phyloP scores from a whole-genome alignment of 2,329 filamentous ascomycete species.

The Atkinsonella hypoxylon region DNA sequence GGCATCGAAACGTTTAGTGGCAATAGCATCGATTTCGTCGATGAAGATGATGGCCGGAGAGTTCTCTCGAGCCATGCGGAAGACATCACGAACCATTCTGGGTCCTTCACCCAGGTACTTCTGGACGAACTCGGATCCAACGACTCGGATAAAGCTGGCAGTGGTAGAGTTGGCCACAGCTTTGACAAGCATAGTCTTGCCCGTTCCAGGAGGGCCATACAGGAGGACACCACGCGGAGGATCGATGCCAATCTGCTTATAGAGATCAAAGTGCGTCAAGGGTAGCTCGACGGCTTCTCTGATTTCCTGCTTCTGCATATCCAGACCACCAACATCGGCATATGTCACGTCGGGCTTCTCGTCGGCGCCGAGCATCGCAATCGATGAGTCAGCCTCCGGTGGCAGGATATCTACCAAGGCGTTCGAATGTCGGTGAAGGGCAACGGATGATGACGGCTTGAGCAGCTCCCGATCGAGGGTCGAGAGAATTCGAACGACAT shows the following conservation, averaged over 20 bases:
- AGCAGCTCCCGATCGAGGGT: slow-evolving; percentile 96
- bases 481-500: slow-evolving; percentile 94
- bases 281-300: slow-evolving; percentile 94
- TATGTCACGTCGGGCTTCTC: slow-evolving; percentile 99
- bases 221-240: slow-evolving; percentile 91
- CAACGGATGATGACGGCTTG: slow-evolving; percentile 95
- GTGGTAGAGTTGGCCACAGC: slow-evolving; percentile 97
- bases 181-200: slow-evolving; percentile 97
- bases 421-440: slow-evolving; percentile 95
- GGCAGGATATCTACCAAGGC: slow-evolving; percentile 96
- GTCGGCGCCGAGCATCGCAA: slow-evolving; percentile 91
- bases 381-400: slow-evolving; percentile 97
- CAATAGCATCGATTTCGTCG: slow-evolving; percentile 97
- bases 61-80: slow-evolving; percentile 98
- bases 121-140: slow-evolving; percentile 96
- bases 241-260: slow-evolving; percentile 98
- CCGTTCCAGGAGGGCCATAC: slow-evolving; percentile 90
- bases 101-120: slow-evolving; percentile 97
- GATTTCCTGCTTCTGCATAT: slow-evolving; percentile 99
- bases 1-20: slow-evolving; percentile 97
- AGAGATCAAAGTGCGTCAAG: slow-evolving; percentile 93
- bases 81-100: slow-evolving; percentile 97
- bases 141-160: slow-evolving; percentile 94
- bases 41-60: slow-evolving; percentile 99
- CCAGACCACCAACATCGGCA: slow-evolving; percentile 89